Evolutionary conservation across 305 asterid species (phyloP), one percentile per base, ranked within the genome.

Genomic region (Coffea humblotiana): DNA sequence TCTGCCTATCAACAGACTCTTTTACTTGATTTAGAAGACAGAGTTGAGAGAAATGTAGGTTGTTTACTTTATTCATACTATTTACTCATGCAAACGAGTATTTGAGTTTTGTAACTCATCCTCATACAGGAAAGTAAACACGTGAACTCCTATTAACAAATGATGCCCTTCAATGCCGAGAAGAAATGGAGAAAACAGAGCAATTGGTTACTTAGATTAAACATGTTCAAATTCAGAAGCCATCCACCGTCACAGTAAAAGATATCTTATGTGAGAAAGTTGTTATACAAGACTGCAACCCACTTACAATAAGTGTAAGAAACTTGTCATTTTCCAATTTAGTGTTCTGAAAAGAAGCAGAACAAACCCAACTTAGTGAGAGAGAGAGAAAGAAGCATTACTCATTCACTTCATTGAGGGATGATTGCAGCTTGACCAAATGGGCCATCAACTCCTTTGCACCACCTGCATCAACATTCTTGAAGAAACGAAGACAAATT

Each of bases 361-460:
- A 71, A 80, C 27, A 14, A 19, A 4, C 0, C 1, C 58, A 1
- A 15, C 19, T 2, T 13, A 76, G 71, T 25, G 72, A 76, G 61
- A 47, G 79, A 43, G 29, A 27, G 79, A 47, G 64, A 64, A 63
- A 76, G 64, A 74, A 75, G 47, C 84, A 86, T 87, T 29, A 96
- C 99, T 85, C 85, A 89, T 94, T 96, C 81, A 94, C 97, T 88
- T 96, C 98, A 86, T 85, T 80, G 60, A 94, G 91, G 84, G 89
- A 81, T 27, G 95, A 92, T 79, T 92, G 98, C 90, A 96, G 89
- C 86, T 94, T 88, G 80, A 96, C 97, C 91, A 96, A 91, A 87
- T 90, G 82, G 58, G 92, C 94, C 97, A 94, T 94, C 84, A 94
- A 88, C 83, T 94, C 98, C 89, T 94, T 96, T 6, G 99, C 98